phyloP scores from a whole-genome alignment of 306 rosid genomes.

The Prinsepia uniflora region DNA sequence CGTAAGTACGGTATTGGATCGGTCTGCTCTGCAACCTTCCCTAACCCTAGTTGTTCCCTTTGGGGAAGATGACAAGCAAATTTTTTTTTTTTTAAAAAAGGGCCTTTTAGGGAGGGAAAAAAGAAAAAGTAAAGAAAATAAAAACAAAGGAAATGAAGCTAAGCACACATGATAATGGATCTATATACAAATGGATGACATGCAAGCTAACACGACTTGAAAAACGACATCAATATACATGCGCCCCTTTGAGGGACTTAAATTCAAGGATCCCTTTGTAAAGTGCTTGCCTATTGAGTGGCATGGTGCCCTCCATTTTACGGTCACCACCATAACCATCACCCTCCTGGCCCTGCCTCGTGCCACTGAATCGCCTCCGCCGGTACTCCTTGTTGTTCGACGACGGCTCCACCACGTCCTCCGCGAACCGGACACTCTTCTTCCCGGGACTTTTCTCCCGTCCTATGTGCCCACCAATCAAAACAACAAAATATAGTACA shows the following conservation, averaged over 20 bases:
- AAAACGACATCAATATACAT: slow-evolving; percentile 17
- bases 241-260: slow-evolving; percentile 14
- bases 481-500: slow-evolving; percentile 1
- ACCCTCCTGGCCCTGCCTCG: slow-evolving; percentile 18
- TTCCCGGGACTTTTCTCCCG: slow-evolving; percentile 31
- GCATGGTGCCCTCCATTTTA: slow-evolving; percentile 45
- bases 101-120: neutral
- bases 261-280: slow-evolving; percentile 44
- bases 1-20: no score
- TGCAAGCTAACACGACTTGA: neutral
- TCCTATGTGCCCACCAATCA: neutral
- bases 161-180: neutral
- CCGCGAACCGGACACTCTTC: slow-evolving; percentile 67
- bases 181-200: neutral
- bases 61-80: no score
- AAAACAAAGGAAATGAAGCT: neutral
- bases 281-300: slow-evolving; percentile 53
- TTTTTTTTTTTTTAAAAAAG: no score
- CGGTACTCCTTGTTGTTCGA: slow-evolving; percentile 35
- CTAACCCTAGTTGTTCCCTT: neutral
- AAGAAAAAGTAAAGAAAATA: neutral
- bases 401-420: slow-evolving; percentile 39
- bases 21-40: no score
- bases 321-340: neutral
- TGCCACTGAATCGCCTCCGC: slow-evolving; percentile 10